A percentile compares a stretch with the other conserved stretches of the same genome.
These are phyloP conservation scores for Corniculantispora saksenae DNA, from an alignment of 2,329 filamentous ascomycete genomes.

Conservation along the genomic window DNA sequence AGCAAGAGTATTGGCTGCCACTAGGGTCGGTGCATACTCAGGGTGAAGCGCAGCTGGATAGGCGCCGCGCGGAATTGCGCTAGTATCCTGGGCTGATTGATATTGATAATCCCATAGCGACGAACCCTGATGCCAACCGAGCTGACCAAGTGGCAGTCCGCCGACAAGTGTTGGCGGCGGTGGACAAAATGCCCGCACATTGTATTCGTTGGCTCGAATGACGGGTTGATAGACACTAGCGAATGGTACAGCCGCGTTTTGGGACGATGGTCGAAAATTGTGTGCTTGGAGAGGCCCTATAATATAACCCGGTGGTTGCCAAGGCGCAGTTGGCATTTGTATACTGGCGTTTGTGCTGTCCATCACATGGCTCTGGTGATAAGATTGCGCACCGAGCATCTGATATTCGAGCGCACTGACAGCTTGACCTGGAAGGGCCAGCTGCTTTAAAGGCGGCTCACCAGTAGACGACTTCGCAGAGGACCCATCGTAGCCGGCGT, in stretches of 20 bases:
- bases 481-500: conserved; percentile 87
- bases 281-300: background rate
- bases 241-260: background rate
- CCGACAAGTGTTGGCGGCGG: conserved; percentile 35
- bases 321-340: background rate
- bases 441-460: conserved; percentile 78
- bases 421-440: conserved; percentile 64
- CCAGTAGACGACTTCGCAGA: conserved; percentile 71
- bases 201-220: conserved; percentile 38
- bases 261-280: background rate
- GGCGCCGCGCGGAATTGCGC: background rate
- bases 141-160: conserved; percentile 33
- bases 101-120: conserved; percentile 11
- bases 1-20: background rate
- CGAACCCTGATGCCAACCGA: conserved; percentile 25
- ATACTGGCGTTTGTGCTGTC: background rate
- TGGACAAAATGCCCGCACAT: conserved; percentile 40
- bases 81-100: conserved; percentile 7
- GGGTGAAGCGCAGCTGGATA: background rate
- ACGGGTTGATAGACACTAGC: conserved; percentile 32
- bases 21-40: background rate
- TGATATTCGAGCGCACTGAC: background rate
- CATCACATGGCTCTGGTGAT: conserved; percentile 1
- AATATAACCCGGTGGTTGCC: background rate
- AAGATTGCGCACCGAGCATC: background rate